phyloP scores from a whole-genome alignment of 495 filamentous ascomycete species.

The Pyronema domesticum region DNA sequence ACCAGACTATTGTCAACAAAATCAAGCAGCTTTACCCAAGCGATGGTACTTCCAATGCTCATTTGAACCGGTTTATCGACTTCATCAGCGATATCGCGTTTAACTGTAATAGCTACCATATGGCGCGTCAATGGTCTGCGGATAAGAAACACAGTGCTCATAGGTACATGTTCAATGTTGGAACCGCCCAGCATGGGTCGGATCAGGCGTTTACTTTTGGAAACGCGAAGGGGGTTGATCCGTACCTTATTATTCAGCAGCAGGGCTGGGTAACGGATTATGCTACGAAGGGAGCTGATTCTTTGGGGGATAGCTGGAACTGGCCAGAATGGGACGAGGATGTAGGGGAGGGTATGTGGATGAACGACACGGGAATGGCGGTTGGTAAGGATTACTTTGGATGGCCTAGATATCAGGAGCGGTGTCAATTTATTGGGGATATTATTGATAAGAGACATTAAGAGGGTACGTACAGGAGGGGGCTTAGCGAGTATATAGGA shows the following conservation, averaged over 20 bases:
- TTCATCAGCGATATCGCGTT: constrained; percentile 24
- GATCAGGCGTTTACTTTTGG: constrained; percentile 41
- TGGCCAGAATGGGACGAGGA: constrained; percentile 14
- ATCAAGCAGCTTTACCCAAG: constrained; percentile 30
- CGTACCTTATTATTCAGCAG: constrained; percentile 21
- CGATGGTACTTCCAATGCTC: constrained; percentile 27
- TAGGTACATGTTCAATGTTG: constrained; percentile 43
- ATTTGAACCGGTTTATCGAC: constrained; percentile 26
- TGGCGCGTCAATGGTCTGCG: constrained; percentile 28
- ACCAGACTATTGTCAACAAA: constrained; percentile 26
- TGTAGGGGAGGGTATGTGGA: constrained; percentile 3
- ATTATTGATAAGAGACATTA: constrained; percentile 4
- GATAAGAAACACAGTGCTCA: constrained; percentile 31
- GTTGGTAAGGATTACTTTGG: constrained; percentile 10
- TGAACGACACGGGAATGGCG: constrained; percentile 10
- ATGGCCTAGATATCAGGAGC: constrained; percentile 6
- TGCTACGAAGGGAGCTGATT: constrained; percentile 3
- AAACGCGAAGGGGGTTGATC: constrained; percentile 27
- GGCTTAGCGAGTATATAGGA: too few species aligned
- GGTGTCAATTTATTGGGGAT: constrained; percentile 8
- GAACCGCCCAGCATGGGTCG: constrained; percentile 36
- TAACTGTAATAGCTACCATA: constrained; percentile 33
- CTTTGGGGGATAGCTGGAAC: neutral
- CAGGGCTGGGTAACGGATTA: constrained; percentile 16
- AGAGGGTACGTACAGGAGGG: neutral